Evolutionary conservation across 1,284 basidiomycete genomes (phyloP).

Genomic region (Leccinum subrobustum): DNA sequence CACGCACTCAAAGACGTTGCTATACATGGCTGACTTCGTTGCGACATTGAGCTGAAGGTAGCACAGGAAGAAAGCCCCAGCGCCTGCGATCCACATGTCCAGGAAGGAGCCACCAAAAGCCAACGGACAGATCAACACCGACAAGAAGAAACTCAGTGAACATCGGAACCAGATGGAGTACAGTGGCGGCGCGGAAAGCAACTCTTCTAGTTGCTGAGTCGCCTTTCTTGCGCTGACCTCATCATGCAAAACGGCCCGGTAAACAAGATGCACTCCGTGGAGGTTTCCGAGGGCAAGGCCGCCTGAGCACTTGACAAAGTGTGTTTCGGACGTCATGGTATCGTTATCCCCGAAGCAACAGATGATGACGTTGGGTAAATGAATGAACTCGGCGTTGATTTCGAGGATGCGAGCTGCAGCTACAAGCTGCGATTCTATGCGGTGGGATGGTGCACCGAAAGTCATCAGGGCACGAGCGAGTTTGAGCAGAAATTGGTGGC

Average conservation of each 20-base stretch:
- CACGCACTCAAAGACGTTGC: constrained; percentile 87
- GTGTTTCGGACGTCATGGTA: constrained; percentile 75
- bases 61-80: constrained; percentile 61
- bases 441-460: constrained; percentile 71
- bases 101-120: constrained; percentile 84
- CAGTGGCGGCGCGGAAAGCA: constrained; percentile 54
- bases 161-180: constrained; percentile 63
- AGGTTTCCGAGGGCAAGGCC: constrained; percentile 74
- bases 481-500: constrained; percentile 62
- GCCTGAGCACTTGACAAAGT: constrained; percentile 77
- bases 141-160: constrained; percentile 66
- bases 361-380: constrained; percentile 80
- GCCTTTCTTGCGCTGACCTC: constrained; percentile 78
- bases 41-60: constrained; percentile 72
- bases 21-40: constrained; percentile 73
- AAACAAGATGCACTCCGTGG: constrained; percentile 75
- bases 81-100: constrained; percentile 79
- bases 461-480: constrained; percentile 65
- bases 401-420: constrained; percentile 82
- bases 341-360: constrained; percentile 81
- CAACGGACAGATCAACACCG: constrained; percentile 74
- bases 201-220: constrained; percentile 45
- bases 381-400: constrained; percentile 79
- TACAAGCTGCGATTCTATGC: constrained; percentile 64
- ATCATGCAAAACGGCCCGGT: constrained; percentile 80